Conservation (phyloP, 768 basidiomycete species). For the Scleroderma bovista region DNA sequence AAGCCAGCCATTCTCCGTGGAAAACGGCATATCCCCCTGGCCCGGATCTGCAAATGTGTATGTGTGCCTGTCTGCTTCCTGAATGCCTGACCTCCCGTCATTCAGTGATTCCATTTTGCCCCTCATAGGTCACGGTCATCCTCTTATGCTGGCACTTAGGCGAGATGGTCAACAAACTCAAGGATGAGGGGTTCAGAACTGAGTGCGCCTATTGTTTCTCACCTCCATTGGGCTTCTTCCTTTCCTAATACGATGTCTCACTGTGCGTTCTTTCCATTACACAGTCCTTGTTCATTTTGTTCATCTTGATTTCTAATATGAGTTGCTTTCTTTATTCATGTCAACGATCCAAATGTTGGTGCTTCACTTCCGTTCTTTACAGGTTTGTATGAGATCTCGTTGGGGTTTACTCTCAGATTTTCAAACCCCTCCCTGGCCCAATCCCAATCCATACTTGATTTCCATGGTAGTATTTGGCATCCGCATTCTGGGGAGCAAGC, state of each 20-base stretch:
- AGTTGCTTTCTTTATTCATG: neutral
- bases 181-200: constrained; percentile 66
- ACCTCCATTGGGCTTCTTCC: constrained; percentile 23
- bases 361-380: constrained; percentile 11
- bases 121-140: constrained; percentile 35
- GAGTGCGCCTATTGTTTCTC: constrained; percentile 60
- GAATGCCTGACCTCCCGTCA: constrained; percentile 11
- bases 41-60: constrained; percentile 34
- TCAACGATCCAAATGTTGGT: constrained; percentile 5
- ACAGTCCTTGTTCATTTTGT: constrained; percentile 20
- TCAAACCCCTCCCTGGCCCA: constrained; percentile 86
- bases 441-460: constrained; percentile 68
- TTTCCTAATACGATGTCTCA: constrained; percentile 6
- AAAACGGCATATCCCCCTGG: constrained; percentile 23
- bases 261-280: constrained; percentile 10
- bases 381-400: constrained; percentile 92
- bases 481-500: constrained; percentile 13
- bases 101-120: constrained; percentile 34
- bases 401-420: constrained; percentile 92
- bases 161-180: constrained; percentile 63
- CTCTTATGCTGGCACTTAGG: constrained; percentile 70
- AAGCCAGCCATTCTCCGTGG: constrained; percentile 28
- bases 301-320: constrained; percentile 16
- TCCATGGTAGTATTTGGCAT: constrained; percentile 27
- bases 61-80: constrained; percentile 9